Percentiles rank a stretch among this genome's conserved stretches.
phyloP scores from a whole-genome alignment of 371 early-diverging fungal species.

The Lichtheimia corymbifera region DNA sequence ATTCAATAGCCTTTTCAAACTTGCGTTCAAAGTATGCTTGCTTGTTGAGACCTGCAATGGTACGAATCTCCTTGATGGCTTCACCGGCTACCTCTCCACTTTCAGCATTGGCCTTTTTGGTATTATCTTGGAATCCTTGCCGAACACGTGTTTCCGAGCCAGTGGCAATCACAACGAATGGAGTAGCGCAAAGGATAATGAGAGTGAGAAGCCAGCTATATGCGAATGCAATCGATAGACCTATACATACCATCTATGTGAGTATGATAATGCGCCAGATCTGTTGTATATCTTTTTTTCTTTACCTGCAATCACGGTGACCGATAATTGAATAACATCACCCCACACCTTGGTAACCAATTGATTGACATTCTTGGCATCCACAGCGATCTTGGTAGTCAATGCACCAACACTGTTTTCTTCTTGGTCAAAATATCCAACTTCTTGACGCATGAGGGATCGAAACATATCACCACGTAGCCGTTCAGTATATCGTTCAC shows the following conservation, averaged over 20 bases:
- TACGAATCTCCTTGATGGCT: conserved; percentile 78
- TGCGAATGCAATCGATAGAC: conserved; percentile 39
- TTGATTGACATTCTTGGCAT: conserved; percentile 72
- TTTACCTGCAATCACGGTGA: conserved; percentile 45
- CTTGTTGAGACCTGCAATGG: conserved; percentile 73
- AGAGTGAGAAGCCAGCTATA: conserved; percentile 53
- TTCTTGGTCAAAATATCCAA: conserved; percentile 85
- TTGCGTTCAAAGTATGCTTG: conserved; percentile 63
- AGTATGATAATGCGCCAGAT: too few species aligned
- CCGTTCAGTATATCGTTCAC: conserved; percentile 63
- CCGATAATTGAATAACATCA: conserved; percentile 52
- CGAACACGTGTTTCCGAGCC: conserved; percentile 26
- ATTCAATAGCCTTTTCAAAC: conserved; percentile 55
- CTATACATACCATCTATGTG: conserved; percentile 1
- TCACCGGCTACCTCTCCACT: conserved; percentile 73
- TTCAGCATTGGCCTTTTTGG: conserved; percentile 58
- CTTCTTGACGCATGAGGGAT: conserved; percentile 76
- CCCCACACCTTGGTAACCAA: conserved; percentile 71
- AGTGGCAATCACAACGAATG: conserved; percentile 37
- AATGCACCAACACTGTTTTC: conserved; percentile 85
- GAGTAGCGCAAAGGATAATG: conserved; percentile 48
- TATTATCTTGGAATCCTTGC: conserved; percentile 53
- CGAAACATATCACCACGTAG: conserved; percentile 61
- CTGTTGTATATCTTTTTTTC: too few species aligned
- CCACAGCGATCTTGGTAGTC: conserved; percentile 83